These are phyloP conservation scores for Lipomyces chichibuensis DNA, from an alignment of 805 yeast genomes.

Conservation along the genomic window DNA sequence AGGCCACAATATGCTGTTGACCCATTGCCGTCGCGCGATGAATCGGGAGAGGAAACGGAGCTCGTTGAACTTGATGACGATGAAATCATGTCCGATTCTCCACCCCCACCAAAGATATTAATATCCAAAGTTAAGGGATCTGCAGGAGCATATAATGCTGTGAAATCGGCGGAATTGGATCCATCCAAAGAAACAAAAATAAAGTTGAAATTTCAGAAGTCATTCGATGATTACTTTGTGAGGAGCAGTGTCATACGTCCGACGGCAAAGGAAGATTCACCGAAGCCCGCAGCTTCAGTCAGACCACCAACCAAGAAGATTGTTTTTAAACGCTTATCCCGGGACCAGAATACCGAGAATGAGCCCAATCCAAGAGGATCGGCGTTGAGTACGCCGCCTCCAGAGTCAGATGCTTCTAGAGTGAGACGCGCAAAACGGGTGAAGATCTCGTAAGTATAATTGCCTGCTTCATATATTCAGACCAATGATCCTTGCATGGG, in stretches of 20 bases:
- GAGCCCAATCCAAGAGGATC: neutral
- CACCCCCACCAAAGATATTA: constrained; percentile 7
- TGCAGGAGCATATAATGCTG: neutral
- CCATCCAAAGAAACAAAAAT: constrained; percentile 17
- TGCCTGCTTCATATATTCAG: no score
- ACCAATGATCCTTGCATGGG: neutral
- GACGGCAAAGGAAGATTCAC: neutral
- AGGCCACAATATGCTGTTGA: constrained; percentile 8
- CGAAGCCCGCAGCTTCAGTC: neutral
- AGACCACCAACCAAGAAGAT: neutral
- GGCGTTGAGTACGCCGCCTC: constrained; percentile 28
- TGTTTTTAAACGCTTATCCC: neutral
- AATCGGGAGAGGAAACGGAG: constrained; percentile 1
- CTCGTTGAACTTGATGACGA: neutral
- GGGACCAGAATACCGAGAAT: neutral
- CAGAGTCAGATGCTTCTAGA: constrained; percentile 22
- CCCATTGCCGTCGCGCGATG: neutral
- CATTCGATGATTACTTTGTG: constrained; percentile 27
- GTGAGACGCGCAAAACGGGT: constrained; percentile 30
- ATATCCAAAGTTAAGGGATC: constrained; percentile 2
- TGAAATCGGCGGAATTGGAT: constrained; percentile 10
- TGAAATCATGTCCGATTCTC: constrained; percentile 7
- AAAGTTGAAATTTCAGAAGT: constrained; percentile 25
- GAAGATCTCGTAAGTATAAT: constrained; percentile 22
- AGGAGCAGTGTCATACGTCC: constrained; percentile 15